Base-by-base conservation (phyloP, 371 early-diverging fungal species). In the Mortierella sp. region DNA sequence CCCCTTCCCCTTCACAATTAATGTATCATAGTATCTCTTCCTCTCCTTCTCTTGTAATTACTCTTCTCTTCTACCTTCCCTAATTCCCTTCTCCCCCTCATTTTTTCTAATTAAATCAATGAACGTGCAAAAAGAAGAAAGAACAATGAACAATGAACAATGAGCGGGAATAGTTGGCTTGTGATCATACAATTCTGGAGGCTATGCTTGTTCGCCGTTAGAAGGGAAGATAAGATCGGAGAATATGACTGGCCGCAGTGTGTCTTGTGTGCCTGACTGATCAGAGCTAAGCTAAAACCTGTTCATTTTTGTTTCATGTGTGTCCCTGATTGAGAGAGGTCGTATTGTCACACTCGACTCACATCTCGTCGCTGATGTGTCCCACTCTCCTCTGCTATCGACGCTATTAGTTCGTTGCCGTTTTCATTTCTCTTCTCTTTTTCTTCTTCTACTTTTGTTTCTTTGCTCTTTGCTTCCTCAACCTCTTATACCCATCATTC, bases 1-100 rank as follows among this genome's bases (percentile, higher is more conserved):
- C 64, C 64, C 10, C 28, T 13, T 46, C n/a, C 28, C n/a, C n/a
- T 16, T n/a, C 28, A 14, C 31, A n/a, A n/a, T 14, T 37, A 37
- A 34, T 64, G 64, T 44, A 46, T 26, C 71, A 26, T 70, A 46
- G 28, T 70, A n/a, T 28, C 71, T 21, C 40, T 28, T 53, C 50
- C 19, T 16, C 57, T 46, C 64, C 50, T 21, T 26, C 46, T 57
- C 71, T 37, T 76, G 76, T 77, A 77, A 77, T 72, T 77, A 77
- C 37, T 53, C 53, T 43, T 28, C 19, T 46, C 46, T 26, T 19
- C 57, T 37, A 55, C 40, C 13, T 37, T 40, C 70, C 69, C 64
- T 43, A 59, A 43, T 44, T 46, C 37, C 31, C 51, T 46, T 34
- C 54, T 55, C 43, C 37, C 34, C 40, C 31, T 48, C 28, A 48